Percentiles rank a stretch among this genome's conserved stretches.
These are phyloP conservation scores for Xerocomus potaroensis DNA, from an alignment of 768 basidiomycete species.

Conservation along the genomic window DNA sequence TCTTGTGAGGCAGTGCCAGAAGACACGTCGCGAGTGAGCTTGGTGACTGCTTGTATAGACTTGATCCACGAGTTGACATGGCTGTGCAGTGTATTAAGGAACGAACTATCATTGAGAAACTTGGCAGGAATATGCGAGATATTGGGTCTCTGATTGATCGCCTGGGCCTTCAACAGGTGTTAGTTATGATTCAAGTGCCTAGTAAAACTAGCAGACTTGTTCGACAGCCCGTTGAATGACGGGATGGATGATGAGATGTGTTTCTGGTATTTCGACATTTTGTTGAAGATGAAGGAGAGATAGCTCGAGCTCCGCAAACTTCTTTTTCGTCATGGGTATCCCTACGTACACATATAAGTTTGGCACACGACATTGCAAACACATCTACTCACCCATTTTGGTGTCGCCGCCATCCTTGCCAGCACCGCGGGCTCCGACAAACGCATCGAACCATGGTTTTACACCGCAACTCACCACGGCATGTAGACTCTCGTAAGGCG, in stretches of 20 bases:
- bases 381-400: constrained; percentile 63
- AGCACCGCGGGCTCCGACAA: constrained; percentile 77
- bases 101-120: constrained; percentile 79
- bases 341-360: constrained; percentile 34
- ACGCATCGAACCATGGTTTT: constrained; percentile 98
- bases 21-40: constrained; percentile 88
- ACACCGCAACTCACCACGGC: constrained; percentile 93
- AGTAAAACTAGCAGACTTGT: constrained; percentile 36
- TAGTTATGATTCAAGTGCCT: constrained; percentile 29
- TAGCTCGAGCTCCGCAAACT: constrained; percentile 95
- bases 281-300: constrained; percentile 94
- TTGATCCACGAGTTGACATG: constrained; percentile 99
- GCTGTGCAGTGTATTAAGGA: constrained; percentile 88
- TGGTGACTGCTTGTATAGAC: constrained; percentile 94
- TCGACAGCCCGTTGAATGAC: constrained; percentile 85
- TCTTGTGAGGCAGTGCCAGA: constrained; percentile 97
- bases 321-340: constrained; percentile 98
- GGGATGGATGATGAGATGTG: constrained; percentile 88
- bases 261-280: constrained; percentile 98
- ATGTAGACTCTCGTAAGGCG: constrained; percentile 93
- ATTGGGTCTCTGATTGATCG: constrained; percentile 57
- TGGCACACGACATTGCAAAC: neutral
- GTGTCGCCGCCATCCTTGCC: constrained; percentile 75
- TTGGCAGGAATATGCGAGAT: constrained; percentile 71
- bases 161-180: constrained; percentile 37